Evolutionary conservation across 345 rosid genomes (phyloP).

Genomic region (Boechera stricta): DNA sequence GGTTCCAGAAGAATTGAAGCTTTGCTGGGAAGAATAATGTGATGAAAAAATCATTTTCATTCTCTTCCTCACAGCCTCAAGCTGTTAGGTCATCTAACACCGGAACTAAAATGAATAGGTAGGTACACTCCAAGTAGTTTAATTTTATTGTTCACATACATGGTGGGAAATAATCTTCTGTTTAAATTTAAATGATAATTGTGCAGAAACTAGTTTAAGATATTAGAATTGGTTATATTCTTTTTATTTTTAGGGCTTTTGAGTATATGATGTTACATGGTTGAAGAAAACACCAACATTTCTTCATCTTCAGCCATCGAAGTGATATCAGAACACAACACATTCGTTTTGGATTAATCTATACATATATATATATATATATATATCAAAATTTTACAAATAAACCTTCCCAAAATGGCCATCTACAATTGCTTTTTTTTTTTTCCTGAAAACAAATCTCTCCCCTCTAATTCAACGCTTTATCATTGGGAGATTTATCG

Average conservation of each 20-base stretch:
- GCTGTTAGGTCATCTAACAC: conserved; percentile 16
- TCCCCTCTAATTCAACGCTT: not conserved
- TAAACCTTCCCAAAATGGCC: not conserved
- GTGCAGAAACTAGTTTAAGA: conserved; percentile 24
- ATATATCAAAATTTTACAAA: not conserved
- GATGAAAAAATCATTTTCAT: not conserved
- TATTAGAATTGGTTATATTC: not conserved
- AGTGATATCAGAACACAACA: not conserved
- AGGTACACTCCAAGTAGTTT: conserved; percentile 13
- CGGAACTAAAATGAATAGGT: conserved; percentile 7
- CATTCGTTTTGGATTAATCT: not conserved
- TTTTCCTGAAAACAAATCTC: not conserved
- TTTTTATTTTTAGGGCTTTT: not conserved
- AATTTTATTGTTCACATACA: not conserved
- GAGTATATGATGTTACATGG: not conserved
- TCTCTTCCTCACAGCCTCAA: conserved; percentile 3
- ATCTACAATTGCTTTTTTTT: not conserved
- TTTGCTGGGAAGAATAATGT: conserved; percentile 2
- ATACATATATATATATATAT: not conserved
- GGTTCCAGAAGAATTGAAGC: conserved; percentile 20
- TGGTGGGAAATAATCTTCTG: not conserved
- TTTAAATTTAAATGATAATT: conserved; percentile 17
- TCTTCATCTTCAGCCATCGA: not conserved
- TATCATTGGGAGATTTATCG: not conserved
- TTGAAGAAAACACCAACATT: not conserved